phyloP scores from a whole-genome alignment of 129 eudicot species.

The Deinandra increscens region DNA sequence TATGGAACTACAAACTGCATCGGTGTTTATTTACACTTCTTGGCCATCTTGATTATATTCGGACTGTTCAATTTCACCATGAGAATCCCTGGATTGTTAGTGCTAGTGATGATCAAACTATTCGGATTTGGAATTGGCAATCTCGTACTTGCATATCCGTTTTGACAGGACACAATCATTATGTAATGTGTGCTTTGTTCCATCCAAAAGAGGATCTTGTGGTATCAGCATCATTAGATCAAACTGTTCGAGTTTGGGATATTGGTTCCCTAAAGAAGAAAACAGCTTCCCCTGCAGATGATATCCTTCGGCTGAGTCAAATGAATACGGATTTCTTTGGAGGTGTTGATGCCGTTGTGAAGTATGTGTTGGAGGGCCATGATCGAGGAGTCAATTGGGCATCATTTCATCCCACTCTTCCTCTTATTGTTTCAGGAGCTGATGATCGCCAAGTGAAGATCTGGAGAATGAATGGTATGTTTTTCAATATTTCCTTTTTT shows the following conservation, averaged over 20 bases:
- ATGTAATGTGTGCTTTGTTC: conserved; percentile 85
- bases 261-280: conserved; percentile 81
- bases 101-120: conserved; percentile 92
- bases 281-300: conserved; percentile 84
- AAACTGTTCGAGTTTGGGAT: conserved; percentile 92
- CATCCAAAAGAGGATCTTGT: conserved; percentile 87
- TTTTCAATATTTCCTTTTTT: conserved; percentile 2
- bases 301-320: conserved; percentile 65
- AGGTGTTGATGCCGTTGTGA: conserved; percentile 87
- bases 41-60: conserved; percentile 83
- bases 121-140: conserved; percentile 90
- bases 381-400: conserved; percentile 90
- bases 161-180: conserved; percentile 84
- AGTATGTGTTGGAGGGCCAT: conserved; percentile 79
- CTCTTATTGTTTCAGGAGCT: conserved; percentile 80
- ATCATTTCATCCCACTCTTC: conserved; percentile 81
- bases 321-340: conserved; percentile 83
- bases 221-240: conserved; percentile 85
- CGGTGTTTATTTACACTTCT: conserved; percentile 82
- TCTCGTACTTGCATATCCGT: conserved; percentile 87
- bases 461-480: conserved; percentile 81
- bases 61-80: conserved; percentile 84
- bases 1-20: conserved; percentile 85
- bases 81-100: conserved; percentile 91
- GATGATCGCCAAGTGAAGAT: conserved; percentile 87